Evolutionary conservation across 805 yeast genomes (phyloP), one percentile per base, ranked within the genome.

Genomic region (Metschnikowia reukaufii): DNA sequence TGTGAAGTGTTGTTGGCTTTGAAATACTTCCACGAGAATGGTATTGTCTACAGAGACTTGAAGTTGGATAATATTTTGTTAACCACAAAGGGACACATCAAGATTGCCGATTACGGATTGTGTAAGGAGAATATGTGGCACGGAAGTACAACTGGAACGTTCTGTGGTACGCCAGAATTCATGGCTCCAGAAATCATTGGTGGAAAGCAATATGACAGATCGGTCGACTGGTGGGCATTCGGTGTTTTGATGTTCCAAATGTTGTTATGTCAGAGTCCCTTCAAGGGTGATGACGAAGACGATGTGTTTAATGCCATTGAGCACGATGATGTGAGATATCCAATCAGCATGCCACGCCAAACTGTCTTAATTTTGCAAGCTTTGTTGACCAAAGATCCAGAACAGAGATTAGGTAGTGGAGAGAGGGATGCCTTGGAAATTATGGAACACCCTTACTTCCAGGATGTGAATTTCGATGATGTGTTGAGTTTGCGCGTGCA

Each of bases 201-300:
- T 54, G 98, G 94, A 45, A 96, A 91, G 66, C 86, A 84, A 49
- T 94, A 94, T 61, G 94, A 90, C 44, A 82, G 96, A 61, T 86
- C 94, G 33, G 99, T 94, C 45, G 99, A 94, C 69, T 94, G 99
- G 99, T 94, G 99, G 99, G 98, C 99, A 1, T 89, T 91, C 74
- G 99, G 99, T 48, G 98, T 94, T 23, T 76, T 94, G 54, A 74
- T 94, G 55, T 94, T 92, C 67, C 99, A 94, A 68, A 94, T 94
- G 99, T 74, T 94, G 47, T 76, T 94, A 48, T 94, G 97, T 43
- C 96, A 92, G 67, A 88, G 97, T 6, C 99, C 99, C 31, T 94
- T 94, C 71, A 85, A 92, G 56, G 99, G 99, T 55, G 97, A 91
- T 56, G 96, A 88, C 62, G 96, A 88, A 61, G 98, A 94, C 62